Percentiles rank a stretch among this genome's conserved stretches.
Conservation (phyloP, 1,139 yeast genomes). For the Yamadazyma triangularis region DNA sequence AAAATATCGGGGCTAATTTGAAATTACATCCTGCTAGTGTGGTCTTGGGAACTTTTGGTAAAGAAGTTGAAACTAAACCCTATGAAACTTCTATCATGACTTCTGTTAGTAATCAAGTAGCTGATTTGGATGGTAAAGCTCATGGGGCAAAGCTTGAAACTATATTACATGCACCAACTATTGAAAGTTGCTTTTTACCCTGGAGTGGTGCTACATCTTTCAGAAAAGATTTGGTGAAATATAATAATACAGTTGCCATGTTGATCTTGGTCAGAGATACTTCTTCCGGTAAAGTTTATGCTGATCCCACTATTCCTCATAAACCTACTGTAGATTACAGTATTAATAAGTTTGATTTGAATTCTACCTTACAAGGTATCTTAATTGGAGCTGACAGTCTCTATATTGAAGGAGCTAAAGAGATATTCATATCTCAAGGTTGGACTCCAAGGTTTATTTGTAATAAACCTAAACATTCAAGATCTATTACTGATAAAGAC, state of each 20-base stretch:
- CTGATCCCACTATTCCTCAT: slow-evolving; percentile 34
- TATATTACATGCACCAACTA: slow-evolving; percentile 42
- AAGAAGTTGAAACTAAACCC: slow-evolving; percentile 30
- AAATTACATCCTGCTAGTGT: slow-evolving; percentile 50
- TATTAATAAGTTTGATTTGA: slow-evolving; percentile 38
- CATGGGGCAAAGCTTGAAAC: slow-evolving; percentile 59
- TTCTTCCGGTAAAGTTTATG: slow-evolving; percentile 36
- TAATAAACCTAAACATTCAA: slow-evolving; percentile 35
- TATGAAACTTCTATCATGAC: slow-evolving; percentile 47
- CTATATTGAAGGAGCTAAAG: slow-evolving; percentile 49
- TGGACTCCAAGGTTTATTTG: slow-evolving; percentile 38
- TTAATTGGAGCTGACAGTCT: slow-evolving; percentile 43
- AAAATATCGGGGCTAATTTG: slow-evolving; percentile 50
- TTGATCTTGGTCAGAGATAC: slow-evolving; percentile 51
- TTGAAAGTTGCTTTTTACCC: slow-evolving; percentile 38
- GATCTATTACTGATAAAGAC: slow-evolving; percentile 43
- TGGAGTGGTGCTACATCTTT: slow-evolving; percentile 37
- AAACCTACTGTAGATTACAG: slow-evolving; percentile 37
- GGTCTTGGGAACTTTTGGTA: slow-evolving; percentile 41
- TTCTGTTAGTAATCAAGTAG: slow-evolving; percentile 45
- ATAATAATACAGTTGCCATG: slow-evolving; percentile 37
- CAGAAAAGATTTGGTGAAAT: slow-evolving; percentile 34
- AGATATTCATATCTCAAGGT: slow-evolving; percentile 37
- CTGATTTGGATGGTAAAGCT: slow-evolving; percentile 51
- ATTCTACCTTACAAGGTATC: slow-evolving; percentile 37